Evolutionary conservation across 306 rosid genomes (phyloP).

Genomic region (Trichosanthes truncata): DNA sequence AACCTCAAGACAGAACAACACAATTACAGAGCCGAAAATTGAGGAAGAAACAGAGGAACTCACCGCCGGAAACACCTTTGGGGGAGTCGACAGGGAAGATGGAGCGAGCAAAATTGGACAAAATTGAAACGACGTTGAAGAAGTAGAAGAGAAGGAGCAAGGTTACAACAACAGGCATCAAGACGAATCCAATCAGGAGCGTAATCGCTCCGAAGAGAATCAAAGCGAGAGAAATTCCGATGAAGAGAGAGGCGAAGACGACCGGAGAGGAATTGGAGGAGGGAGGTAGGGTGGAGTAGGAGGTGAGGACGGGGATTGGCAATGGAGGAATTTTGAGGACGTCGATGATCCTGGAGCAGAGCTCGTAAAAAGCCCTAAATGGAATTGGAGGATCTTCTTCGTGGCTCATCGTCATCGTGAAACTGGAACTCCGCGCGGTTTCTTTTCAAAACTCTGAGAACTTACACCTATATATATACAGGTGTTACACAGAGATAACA

Average conservation of each 20-base stretch:
- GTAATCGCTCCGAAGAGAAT: slow-evolving; percentile 29
- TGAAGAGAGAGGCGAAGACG: slow-evolving; percentile 31
- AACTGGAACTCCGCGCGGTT: too few species aligned
- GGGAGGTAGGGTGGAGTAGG: neutral
- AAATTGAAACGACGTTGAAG: slow-evolving; percentile 14
- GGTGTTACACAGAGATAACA: too few species aligned
- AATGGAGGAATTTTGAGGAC: slow-evolving; percentile 24
- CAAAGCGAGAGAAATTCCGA: slow-evolving; percentile 31
- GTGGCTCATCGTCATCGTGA: neutral
- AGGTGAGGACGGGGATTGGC: slow-evolving; percentile 3
- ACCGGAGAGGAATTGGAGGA: slow-evolving; percentile 15
- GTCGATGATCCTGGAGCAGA: slow-evolving; percentile 22
- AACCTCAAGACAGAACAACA: neutral
- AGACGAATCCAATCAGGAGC: slow-evolving; percentile 20
- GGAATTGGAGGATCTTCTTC: slow-evolving; percentile 3
- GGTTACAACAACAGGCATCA: slow-evolving; percentile 22
- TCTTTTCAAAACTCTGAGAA: too few species aligned
- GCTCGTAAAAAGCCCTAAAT: slow-evolving; percentile 18
- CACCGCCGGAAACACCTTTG: slow-evolving; percentile 5
- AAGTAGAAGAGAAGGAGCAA: slow-evolving; percentile 25
- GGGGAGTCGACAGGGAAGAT: neutral
- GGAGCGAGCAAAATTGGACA: slow-evolving; percentile 15
- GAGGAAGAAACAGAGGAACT: neutral
- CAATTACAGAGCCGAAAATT: neutral
- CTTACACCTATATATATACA: too few species aligned